phyloP scores from a whole-genome alignment of 2,329 filamentous ascomycete species.

The Furcasterigmium sp. region DNA sequence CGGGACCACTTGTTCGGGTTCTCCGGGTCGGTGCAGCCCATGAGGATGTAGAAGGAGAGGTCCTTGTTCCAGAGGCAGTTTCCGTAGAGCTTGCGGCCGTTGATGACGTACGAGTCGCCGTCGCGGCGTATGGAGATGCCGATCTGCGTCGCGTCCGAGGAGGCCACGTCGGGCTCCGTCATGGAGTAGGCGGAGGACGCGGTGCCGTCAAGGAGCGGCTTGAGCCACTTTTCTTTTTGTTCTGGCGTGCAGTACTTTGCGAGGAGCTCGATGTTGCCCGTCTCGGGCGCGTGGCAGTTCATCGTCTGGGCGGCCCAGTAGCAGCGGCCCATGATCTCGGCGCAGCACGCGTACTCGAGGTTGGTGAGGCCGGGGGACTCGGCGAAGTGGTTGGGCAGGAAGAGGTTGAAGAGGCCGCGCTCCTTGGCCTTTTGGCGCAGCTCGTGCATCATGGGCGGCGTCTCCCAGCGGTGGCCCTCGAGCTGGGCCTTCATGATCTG shows the following conservation, averaged over 20 bases:
- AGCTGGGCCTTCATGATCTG: constrained; percentile 33
- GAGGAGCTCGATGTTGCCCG: constrained; percentile 91
- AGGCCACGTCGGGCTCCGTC: constrained; percentile 87
- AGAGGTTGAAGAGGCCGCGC: constrained; percentile 96
- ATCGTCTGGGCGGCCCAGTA: constrained; percentile 70
- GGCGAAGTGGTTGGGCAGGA: constrained; percentile 90
- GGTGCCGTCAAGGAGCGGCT: constrained; percentile 73
- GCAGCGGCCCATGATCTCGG: constrained; percentile 90
- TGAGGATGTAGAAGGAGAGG: constrained; percentile 80
- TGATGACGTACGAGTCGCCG: constrained; percentile 83
- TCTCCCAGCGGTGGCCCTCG: constrained; percentile 27
- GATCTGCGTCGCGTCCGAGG: constrained; percentile 90
- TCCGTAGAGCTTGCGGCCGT: constrained; percentile 51
- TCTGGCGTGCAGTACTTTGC: constrained; percentile 84
- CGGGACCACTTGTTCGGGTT: constrained; percentile 78
- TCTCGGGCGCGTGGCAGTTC: constrained; percentile 88
- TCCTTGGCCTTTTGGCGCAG: constrained; percentile 61
- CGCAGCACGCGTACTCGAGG: constrained; percentile 95
- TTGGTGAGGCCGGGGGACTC: constrained; percentile 93
- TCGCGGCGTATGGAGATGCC: constrained; percentile 76
- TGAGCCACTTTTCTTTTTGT: constrained; percentile 81
- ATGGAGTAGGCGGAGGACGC: constrained; percentile 89
- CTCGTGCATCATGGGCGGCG: constrained; percentile 32
- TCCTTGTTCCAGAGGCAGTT: constrained; percentile 13
- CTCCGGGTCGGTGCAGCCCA: constrained; percentile 81